Evolutionary conservation across 2,329 filamentous ascomycete species (phyloP), one percentile per base, ranked within the genome.

Genomic region (Cordyceps militaris): DNA sequence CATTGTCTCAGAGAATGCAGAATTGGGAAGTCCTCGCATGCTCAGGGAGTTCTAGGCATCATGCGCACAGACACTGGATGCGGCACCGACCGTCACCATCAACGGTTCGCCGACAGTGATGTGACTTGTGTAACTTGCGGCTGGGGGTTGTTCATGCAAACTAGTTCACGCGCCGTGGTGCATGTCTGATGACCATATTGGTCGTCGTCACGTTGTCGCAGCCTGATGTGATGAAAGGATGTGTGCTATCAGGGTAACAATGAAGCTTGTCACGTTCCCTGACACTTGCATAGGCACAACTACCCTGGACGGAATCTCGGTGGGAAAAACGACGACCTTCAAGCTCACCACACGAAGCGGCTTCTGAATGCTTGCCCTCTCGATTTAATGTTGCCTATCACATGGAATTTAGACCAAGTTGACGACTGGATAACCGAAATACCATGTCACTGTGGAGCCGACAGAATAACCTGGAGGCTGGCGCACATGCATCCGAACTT

Each of bases 41-140:
- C 16, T 47, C 16, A 40, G 36, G 52, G 21, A 7, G 2, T 21
- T n/a, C 19, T 14, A 19, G 10, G 30, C 30, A 36, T 28, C 30
- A 36, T 36, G 40, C 52, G 52, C 52, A 55, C 52, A 47, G 52
- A 55, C 52, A 38, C 32, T 38, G 42, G 42, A 36, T 21, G 30
- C 32, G 42, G 52, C 43, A 38, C 10, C 19, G 16, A 30, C 14
- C 2, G 21, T 14, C 19, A 26, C 19, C 30, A 19, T 28, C n/a
- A 47, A 38, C 14, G 4, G 42, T 19, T 28, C 11, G 14, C 30
- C 19, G 14, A 8, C 14, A 6, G 34, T 26, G 21, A 26, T 55
- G 52, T 36, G 42, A 40, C 28, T 46, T 55, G 40, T 47, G 40
- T 16, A 36, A 36, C 42, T 19, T 9, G 38, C 28, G 40, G 19